Evolutionary conservation across 345 rosid genomes (phyloP).

Genomic region (Eutrema heterophyllum): DNA sequence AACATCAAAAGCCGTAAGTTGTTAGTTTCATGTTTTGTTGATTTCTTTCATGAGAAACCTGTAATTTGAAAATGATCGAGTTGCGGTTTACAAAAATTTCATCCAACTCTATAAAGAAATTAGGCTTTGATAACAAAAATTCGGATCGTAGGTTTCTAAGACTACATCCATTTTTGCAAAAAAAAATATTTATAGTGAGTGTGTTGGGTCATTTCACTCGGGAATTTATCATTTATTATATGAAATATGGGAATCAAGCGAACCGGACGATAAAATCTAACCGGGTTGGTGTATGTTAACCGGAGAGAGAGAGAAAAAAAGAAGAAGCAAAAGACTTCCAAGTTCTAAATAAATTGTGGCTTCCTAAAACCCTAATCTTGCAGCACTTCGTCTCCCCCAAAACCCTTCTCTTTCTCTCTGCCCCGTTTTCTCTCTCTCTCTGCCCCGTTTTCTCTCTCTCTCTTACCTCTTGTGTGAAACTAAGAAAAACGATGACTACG

Average conservation of each 20-base stretch:
- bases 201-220: background rate
- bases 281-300: conserved; percentile 7
- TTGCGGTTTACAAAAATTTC: no score
- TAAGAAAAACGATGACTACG: conserved; percentile 29
- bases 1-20: conserved; percentile 52
- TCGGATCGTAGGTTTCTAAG: no score
- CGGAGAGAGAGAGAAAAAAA: background rate
- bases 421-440: background rate
- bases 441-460: background rate
- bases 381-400: conserved; percentile 11
- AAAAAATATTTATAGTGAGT: background rate
- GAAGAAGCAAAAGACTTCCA: background rate
- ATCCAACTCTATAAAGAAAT: no score
- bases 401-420: conserved; percentile 17
- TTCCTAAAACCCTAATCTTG: conserved; percentile 32
- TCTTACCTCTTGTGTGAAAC: background rate
- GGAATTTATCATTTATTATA: background rate
- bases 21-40: conserved; percentile 12
- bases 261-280: background rate
- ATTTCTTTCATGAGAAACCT: background rate
- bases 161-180: no score
- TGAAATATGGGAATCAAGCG: background rate
- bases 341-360: conserved; percentile 1
- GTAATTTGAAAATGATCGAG: no score
- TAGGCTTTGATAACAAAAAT: no score